Base-by-base conservation (phyloP, 345 rosid genomes). In the Theobroma cacao region DNA sequence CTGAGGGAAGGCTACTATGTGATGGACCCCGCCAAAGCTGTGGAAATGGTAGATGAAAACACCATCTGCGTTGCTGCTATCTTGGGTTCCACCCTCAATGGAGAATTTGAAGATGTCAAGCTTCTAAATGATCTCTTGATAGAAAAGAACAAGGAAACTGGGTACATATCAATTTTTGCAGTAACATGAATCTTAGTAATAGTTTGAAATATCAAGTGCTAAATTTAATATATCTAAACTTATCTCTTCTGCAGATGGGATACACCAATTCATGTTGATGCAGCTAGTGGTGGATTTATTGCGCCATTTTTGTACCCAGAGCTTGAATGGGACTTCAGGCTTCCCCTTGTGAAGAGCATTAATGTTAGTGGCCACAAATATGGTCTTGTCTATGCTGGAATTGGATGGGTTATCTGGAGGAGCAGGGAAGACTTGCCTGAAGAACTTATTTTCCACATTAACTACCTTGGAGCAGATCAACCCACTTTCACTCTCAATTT, bases 61-160 rank as follows among this genome's bases (percentile, higher is more conserved):
- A 95, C 98, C n/a, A 95, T 93, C 68, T 95, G 98, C 73, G 98
- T 95, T 0, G 98, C 97, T 33, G 97, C 98, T 8, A 93, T 95
- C 36, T 85, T 95, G 41, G 98, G 98, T 0, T 95, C 98, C 1
- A 95, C 98, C 20, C 92, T 95, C 58, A 95, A 92, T 26, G 98
- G 98, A 47, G 98, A 95, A 82, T 95, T 95, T 67, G 98, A 95
- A 84, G 98, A 95, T 73, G 98, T 95, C 58, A 92, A 93, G 85
- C 95, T 86, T 74, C 84, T 95, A 68, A 95, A 95, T 20, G 94
- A 93, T 70, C 88, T 95, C 38, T 55, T 95, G 64, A 17, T 81
- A 0, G 87, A 91, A 80, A 95, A 93, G 84, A 95, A 95, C 79
- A 88, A 84, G 60, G 73, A 87, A 77, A 95, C 98, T 10, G 98